Base-by-base conservation (phyloP, 2,329 filamentous ascomycete species). In the Ascochyta viciae-villosae region DNA sequence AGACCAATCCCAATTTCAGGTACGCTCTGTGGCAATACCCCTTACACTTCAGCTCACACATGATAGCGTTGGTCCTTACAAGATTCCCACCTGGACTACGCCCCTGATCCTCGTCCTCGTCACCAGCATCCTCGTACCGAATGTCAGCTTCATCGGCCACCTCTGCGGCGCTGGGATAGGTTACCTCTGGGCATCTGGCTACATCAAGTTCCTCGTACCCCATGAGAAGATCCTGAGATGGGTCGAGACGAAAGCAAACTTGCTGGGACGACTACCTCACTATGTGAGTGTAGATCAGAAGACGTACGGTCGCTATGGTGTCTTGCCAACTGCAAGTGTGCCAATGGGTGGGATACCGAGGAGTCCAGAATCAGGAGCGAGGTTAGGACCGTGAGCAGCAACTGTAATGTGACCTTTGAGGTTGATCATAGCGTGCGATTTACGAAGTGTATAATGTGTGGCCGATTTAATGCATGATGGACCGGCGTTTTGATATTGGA, bases 261-360 rank as follows among this genome's bases (percentile, higher is more conserved):
- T 98, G 9, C 82, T 96, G 22, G 90, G 87, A 19, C 84, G 92
- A 56, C 78, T 98, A 24, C 94, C 94, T 40, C 91, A 96, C 77
- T 98, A 96, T 70, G 89, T 98, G 43, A 96, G 91, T 53, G 88
- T 97, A 15, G 94, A 98, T 71, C 93, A 96, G 77, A 97, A 96
- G 82, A 96, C 91, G 6, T 96, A 94, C 70, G 94, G 94, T 7
- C 85, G 94, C 49, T 97, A 96, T 68, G 94, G 94, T 2, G 90
- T 97, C 13, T 80, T 98, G 53, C 94, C 93, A 3, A 72, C 64
- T 3, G 58, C 67, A 15, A 62, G 57, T 39, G 60, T 69, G 24
- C 60, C 65, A 3, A 47, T 70, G 42, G 60, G 57, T 2, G 63
- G 45, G 15, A 58, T 68, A 50, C 64, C 69, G 2, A 61, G 70